Conservation (phyloP, 2,329 filamentous ascomycete genomes). For the Metarhizium robertsii region DNA sequence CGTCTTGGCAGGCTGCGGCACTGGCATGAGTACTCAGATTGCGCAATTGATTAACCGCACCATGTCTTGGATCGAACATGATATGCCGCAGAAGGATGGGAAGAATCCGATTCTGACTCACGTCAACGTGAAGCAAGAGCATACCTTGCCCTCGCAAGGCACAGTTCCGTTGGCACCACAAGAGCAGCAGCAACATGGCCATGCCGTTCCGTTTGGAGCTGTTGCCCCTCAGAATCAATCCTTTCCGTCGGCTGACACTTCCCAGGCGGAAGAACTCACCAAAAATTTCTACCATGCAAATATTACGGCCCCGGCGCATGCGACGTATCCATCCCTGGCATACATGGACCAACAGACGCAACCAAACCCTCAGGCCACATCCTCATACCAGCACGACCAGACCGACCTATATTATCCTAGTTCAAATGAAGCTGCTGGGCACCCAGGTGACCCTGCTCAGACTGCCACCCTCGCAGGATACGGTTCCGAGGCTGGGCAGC, state of each 20-base stretch:
- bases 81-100: conserved; percentile 29
- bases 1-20: conserved; percentile 30
- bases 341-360: conserved; percentile 17
- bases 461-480: conserved; percentile 30
- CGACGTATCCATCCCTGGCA: conserved; percentile 20
- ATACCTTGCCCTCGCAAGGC: conserved; percentile 17
- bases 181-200: conserved; percentile 15
- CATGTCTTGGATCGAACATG: conserved; percentile 41
- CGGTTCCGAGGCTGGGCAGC: conserved; percentile 22
- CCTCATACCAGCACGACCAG: conserved; percentile 16
- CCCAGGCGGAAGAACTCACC: conserved; percentile 12
- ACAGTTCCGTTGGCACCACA: conserved; percentile 20
- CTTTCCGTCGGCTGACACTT: conserved; percentile 6
- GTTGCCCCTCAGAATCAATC: conserved; percentile 16
- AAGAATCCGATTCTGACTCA: conserved; percentile 9
- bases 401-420: conserved; percentile 19
- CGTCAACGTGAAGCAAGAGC: conserved; percentile 29
- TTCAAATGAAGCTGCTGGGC: conserved; percentile 11
- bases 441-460: conserved; percentile 15
- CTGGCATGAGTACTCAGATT: conserved; percentile 34
- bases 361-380: background rate
- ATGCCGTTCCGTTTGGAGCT: conserved; percentile 2
- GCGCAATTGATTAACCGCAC: conserved; percentile 40
- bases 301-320: conserved; percentile 15
- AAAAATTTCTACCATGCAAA: conserved; percentile 21